Evolutionary conservation across 306 rosid genomes (phyloP).

Genomic region (Cucumis cinereus): DNA sequence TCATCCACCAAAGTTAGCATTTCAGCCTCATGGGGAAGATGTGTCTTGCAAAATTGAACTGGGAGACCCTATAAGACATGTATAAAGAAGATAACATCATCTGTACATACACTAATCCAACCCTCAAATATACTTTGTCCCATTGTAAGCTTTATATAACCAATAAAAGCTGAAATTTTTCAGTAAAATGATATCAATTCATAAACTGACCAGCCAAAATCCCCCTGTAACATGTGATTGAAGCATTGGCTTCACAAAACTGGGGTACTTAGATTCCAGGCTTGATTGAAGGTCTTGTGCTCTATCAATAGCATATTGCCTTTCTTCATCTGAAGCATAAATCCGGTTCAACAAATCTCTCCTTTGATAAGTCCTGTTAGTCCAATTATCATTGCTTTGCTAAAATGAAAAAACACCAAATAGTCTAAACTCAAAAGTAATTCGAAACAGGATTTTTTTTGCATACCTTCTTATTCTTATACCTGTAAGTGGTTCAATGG

Average conservation of each 20-base stretch:
- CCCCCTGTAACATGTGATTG: conserved; percentile 48
- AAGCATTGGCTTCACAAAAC: conserved; percentile 37
- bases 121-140: background rate
- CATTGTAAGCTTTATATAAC: background rate
- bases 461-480: conserved; percentile 29
- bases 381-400: background rate
- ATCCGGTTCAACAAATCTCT: conserved; percentile 28
- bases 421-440: background rate
- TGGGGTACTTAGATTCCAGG: conserved; percentile 25
- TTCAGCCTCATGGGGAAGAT: conserved; percentile 25
- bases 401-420: background rate
- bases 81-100: background rate
- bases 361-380: conserved; percentile 17
- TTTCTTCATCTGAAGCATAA: conserved; percentile 32
- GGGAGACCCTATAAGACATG: conserved; percentile 30
- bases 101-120: background rate
- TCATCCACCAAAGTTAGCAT: conserved; percentile 29
- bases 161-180: background rate
- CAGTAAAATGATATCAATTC: background rate
- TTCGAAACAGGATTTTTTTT: background rate
- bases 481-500: conserved; percentile 19
- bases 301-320: conserved; percentile 25
- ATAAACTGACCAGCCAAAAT: conserved; percentile 41
- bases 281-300: conserved; percentile 23
- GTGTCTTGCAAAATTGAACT: conserved; percentile 27